These are phyloP conservation scores for Tricholoma bakamatsutake DNA, from an alignment of 768 basidiomycete species.

Conservation along the genomic window DNA sequence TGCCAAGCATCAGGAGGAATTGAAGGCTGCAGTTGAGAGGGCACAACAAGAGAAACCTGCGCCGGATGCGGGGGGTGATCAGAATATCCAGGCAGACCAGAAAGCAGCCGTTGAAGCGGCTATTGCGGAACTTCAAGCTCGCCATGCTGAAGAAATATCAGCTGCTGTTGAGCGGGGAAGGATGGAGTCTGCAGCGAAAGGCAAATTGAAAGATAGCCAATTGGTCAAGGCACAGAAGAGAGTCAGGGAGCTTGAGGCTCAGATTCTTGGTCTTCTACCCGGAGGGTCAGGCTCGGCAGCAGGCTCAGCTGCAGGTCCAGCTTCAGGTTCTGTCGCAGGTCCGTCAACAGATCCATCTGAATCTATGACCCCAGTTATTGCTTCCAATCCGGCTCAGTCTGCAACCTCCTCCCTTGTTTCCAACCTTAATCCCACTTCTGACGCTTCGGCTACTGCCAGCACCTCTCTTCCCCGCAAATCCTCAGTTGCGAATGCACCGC, in stretches of 20 bases:
- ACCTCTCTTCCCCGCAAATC: slow-evolving; percentile 15
- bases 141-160: slow-evolving; percentile 50
- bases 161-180: slow-evolving; percentile 67
- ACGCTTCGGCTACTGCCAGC: neutral
- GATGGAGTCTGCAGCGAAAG: slow-evolving; percentile 53
- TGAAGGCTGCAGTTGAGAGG: slow-evolving; percentile 29
- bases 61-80: slow-evolving; percentile 2
- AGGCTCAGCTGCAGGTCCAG: neutral
- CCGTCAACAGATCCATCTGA: slow-evolving; percentile 17
- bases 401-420: slow-evolving; percentile 16
- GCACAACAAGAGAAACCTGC: neutral
- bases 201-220: slow-evolving; percentile 67
- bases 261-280: slow-evolving; percentile 48
- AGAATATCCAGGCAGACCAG: slow-evolving; percentile 31
- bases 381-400: slow-evolving; percentile 21
- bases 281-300: slow-evolving; percentile 15
- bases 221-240: slow-evolving; percentile 53
- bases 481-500: slow-evolving; percentile 15
- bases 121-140: slow-evolving; percentile 41
- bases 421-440: slow-evolving; percentile 4
- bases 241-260: slow-evolving; percentile 64
- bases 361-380: slow-evolving; percentile 17
- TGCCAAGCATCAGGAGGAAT: slow-evolving; percentile 45
- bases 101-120: slow-evolving; percentile 47
- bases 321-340: slow-evolving; percentile 34